Percentiles rank a stretch among this genome's conserved stretches.
phyloP scores from a whole-genome alignment of 176 grass and related monocot species.

The Aegilops bicornis region DNA sequence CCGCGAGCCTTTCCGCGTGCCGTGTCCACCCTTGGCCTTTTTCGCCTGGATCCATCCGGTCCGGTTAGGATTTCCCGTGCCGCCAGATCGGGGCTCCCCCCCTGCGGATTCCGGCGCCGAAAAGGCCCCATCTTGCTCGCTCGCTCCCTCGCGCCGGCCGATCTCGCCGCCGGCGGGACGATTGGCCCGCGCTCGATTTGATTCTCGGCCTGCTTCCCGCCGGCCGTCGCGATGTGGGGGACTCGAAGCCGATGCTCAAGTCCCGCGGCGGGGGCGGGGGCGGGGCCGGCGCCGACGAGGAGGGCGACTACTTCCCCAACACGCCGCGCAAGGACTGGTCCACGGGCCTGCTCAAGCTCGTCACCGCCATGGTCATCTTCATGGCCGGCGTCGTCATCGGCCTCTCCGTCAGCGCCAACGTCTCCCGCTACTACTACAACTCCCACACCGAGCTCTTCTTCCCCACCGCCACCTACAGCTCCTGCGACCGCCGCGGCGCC shows the following conservation, averaged over 20 bases:
- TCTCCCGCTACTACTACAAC: slow-evolving; percentile 70
- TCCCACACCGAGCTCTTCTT: slow-evolving; percentile 86
- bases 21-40: too few relatives aligned
- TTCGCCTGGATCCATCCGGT: not conserved
- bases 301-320: slow-evolving; percentile 37
- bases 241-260: slow-evolving; percentile 31
- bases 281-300: slow-evolving; percentile 7
- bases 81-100: not conserved
- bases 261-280: not conserved
- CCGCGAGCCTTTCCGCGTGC: not conserved
- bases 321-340: slow-evolving; percentile 55
- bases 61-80: not conserved
- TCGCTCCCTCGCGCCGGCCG: too few relatives aligned
- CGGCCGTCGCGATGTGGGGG: slow-evolving; percentile 7
- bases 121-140: not conserved
- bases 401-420: slow-evolving; percentile 51
- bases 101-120: not conserved
- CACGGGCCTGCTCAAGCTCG: slow-evolving; percentile 30
- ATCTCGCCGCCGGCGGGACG: not conserved
- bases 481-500: slow-evolving; percentile 32
- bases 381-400: slow-evolving; percentile 78
- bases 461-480: slow-evolving; percentile 56
- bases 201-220: not conserved
- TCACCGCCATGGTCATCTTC: slow-evolving; percentile 60
- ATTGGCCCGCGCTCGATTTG: not conserved